Evolutionary conservation across 768 basidiomycete genomes (phyloP).

Genomic region (Xerocomus spinulosus): DNA sequence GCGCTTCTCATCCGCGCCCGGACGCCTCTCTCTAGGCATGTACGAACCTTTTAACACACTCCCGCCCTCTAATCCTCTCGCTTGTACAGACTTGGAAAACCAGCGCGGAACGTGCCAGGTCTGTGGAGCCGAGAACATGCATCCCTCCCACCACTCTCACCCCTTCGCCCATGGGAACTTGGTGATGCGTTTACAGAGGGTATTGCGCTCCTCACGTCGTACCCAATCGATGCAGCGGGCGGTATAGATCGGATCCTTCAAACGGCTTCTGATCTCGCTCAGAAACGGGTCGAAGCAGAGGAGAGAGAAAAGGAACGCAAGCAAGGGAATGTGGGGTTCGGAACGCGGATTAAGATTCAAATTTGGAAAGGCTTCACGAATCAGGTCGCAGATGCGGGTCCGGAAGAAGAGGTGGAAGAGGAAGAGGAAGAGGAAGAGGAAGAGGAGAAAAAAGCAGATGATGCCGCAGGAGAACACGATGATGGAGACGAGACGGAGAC

Average conservation of each 20-base stretch:
- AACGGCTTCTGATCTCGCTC: slow-evolving; percentile 56
- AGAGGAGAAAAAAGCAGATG: slow-evolving; percentile 29
- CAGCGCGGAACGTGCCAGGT: slow-evolving; percentile 37
- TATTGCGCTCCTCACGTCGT: slow-evolving; percentile 57
- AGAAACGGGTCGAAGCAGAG: slow-evolving; percentile 43
- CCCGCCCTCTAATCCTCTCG: not conserved
- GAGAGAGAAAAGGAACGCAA: slow-evolving; percentile 25
- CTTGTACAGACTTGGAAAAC: slow-evolving; percentile 49
- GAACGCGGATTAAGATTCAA: slow-evolving; percentile 50
- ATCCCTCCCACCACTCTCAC: slow-evolving; percentile 36
- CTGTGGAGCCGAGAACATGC: slow-evolving; percentile 52
- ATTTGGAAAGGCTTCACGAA: slow-evolving; percentile 69
- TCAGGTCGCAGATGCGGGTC: slow-evolving; percentile 37
- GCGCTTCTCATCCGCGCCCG: slow-evolving; percentile 62
- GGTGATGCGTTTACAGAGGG: slow-evolving; percentile 66
- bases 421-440: slow-evolving; percentile 36
- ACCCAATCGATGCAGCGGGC: slow-evolving; percentile 60
- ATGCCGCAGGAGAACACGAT: slow-evolving; percentile 27
- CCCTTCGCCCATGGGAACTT: slow-evolving; percentile 46
- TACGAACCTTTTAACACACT: not conserved
- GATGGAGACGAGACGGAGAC: slow-evolving; percentile 47
- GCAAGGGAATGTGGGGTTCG: slow-evolving; percentile 40
- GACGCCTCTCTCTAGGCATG: slow-evolving; percentile 51
- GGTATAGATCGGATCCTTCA: slow-evolving; percentile 71
- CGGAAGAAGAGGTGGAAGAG: slow-evolving; percentile 26